Evolutionary conservation across 75 land plant species (phyloP), one percentile per base, ranked within the genome.

Genomic region (Pinus albicaulis): DNA sequence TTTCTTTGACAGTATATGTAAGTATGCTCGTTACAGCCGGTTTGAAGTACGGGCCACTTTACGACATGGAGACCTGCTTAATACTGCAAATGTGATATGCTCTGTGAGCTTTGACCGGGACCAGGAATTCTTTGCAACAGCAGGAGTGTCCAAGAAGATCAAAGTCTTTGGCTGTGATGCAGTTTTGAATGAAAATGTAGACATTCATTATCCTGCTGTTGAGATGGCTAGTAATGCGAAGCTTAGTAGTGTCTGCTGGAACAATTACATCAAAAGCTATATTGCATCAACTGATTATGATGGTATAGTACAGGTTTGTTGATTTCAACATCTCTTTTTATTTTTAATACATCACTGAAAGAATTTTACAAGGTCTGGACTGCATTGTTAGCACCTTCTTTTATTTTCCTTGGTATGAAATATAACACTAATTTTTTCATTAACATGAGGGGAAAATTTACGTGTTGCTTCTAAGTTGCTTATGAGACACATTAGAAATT

Each of bases 61-160:
- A 74, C 86, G 84, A 74, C 91, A 87, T 80, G 90, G 90, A 24
- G 99, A 96, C 19, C 78, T 87, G 23, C 87, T 88, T 55, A 89
- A 85, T 63, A 90, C 99, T 73, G 88, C 90, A 53, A 93, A 95
- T 80, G 96, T 94, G 69, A 93, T 96, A 14, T 91, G 97, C 76
- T 96, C 99, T 55, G 56, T 96, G 70, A 84, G 92, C 78, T 93
- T 96, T 84, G 99, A 96, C 74, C 89, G 99, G 22, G 99, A 96
- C 80, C 95, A 94, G 58, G 99, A 96, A 17, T 94, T 87, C 55
- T 94, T 96, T 87, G 99, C 99, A 81, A 90, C 99, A 76, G 99
- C 98, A 76, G 98, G 98, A 25, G 91, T 94, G 16, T 93, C 95
- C 55, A 96, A 93, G 86, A 95, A 90, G 76, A 94, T 96, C 72